Evolutionary conservation across 495 filamentous ascomycete genomes (phyloP).

Genomic region (Trichodelitschia bisporula): DNA sequence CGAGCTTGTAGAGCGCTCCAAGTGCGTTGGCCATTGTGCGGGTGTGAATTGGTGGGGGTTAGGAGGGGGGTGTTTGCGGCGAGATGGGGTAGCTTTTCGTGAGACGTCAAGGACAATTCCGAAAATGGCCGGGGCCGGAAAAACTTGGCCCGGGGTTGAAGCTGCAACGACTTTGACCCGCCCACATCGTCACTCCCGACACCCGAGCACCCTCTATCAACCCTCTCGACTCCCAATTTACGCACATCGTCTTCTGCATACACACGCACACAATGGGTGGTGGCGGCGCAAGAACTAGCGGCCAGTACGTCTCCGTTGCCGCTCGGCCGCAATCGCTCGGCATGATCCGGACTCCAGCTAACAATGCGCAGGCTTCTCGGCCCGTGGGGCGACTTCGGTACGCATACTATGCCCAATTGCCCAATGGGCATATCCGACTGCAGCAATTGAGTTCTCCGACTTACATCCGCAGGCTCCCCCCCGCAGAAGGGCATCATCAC

Average conservation of each 20-base stretch:
- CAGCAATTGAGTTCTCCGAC: background rate
- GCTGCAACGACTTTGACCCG: constrained; percentile 2
- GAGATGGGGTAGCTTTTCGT: constrained; percentile 5
- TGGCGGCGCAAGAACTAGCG: constrained; percentile 15
- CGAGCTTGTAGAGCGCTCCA: constrained; percentile 37
- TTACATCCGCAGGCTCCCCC: constrained; percentile 9
- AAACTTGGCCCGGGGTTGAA: constrained; percentile 5
- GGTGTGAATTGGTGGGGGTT: constrained; percentile 5
- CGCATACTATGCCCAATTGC: no score
- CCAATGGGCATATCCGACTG: background rate
- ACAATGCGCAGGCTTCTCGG: constrained; percentile 52
- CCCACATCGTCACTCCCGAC: no score
- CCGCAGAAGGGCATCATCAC: constrained; percentile 30
- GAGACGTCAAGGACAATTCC: constrained; percentile 1
- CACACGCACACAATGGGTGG: constrained; percentile 19
- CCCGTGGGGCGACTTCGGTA: constrained; percentile 68
- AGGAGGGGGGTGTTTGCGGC: constrained; percentile 4
- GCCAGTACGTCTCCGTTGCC: constrained; percentile 16
- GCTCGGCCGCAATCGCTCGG: constrained; percentile 1
- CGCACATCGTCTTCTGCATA: no score
- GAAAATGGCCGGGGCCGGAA: constrained; percentile 1
- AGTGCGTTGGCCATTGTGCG: constrained; percentile 37
- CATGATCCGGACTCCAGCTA: constrained; percentile 13
- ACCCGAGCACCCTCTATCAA: no score
- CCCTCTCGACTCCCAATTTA: no score